A percentile compares a stretch with the other conserved stretches of the same genome.
These are phyloP conservation scores for Metschnikowia aberdeeniae DNA, from an alignment of 805 yeast species.

Conservation along the genomic window DNA sequence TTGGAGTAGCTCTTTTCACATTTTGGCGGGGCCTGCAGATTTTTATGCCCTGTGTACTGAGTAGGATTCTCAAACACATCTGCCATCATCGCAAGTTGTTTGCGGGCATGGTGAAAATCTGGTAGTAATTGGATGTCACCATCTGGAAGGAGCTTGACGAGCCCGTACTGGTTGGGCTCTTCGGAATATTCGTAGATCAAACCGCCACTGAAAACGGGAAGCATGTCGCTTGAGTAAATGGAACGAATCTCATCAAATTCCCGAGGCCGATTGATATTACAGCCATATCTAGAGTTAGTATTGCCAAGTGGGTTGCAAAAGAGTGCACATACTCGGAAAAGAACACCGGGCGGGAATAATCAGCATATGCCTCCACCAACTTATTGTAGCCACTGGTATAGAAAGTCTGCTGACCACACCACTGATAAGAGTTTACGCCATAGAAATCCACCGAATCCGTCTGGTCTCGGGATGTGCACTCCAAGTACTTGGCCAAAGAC, in stretches of 20 bases:
- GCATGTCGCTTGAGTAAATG: conserved; percentile 69
- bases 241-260: conserved; percentile 70
- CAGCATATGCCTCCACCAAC: conserved; percentile 67
- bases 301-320: background rate
- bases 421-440: conserved; percentile 78
- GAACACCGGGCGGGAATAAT: conserved; percentile 73
- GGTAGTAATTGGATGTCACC: conserved; percentile 42
- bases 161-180: conserved; percentile 75
- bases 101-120: conserved; percentile 51
- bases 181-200: conserved; percentile 77
- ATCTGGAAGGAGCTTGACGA: conserved; percentile 47
- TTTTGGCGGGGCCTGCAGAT: conserved; percentile 15
- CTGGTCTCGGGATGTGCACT: conserved; percentile 57
- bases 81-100: conserved; percentile 40
- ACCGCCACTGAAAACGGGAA: conserved; percentile 78
- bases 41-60: conserved; percentile 18
- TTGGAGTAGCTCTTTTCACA: conserved; percentile 34
- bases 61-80: conserved; percentile 18
- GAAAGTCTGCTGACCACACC: conserved; percentile 87
- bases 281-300: conserved; percentile 49
- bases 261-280: conserved; percentile 79
- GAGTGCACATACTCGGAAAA: conserved; percentile 64
- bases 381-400: conserved; percentile 62
- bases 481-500: conserved; percentile 74
- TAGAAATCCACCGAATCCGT: conserved; percentile 69